Conservation (phyloP, 2,329 filamentous ascomycete species). For the Alternaria sp. region DNA sequence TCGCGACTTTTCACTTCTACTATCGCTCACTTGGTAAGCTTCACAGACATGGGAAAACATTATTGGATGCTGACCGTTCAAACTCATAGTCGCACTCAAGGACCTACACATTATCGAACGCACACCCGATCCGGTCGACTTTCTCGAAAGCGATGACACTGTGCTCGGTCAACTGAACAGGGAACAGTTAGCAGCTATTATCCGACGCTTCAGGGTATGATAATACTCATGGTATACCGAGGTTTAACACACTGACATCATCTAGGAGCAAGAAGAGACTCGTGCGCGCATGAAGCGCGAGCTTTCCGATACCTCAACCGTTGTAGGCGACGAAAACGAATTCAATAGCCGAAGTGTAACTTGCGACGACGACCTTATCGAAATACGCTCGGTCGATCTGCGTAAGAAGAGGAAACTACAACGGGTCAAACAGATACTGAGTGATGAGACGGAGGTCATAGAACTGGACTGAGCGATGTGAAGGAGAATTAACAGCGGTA, state of each 20-base stretch:
- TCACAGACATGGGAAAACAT: not conserved
- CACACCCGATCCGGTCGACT: slow-evolving; percentile 29
- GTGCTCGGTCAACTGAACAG: slow-evolving; percentile 14
- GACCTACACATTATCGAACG: slow-evolving; percentile 40
- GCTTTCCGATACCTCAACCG: slow-evolving; percentile 8
- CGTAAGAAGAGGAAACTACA: slow-evolving; percentile 7
- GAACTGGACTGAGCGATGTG: slow-evolving; percentile 6
- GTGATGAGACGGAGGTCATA: slow-evolving; percentile 11
- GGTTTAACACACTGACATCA: not conserved
- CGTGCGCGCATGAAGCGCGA: slow-evolving; percentile 14
- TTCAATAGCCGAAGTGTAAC: not conserved
- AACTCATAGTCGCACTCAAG: slow-evolving; percentile 31
- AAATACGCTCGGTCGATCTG: slow-evolving; percentile 8
- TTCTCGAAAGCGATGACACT: slow-evolving; percentile 12
- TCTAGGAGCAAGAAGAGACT: slow-evolving; percentile 9
- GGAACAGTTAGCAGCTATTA: slow-evolving; percentile 16
- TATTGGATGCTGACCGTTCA: not conserved
- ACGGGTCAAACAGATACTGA: slow-evolving; percentile 10
- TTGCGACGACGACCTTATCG: slow-evolving; percentile 10
- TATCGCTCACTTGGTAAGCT: slow-evolving; percentile 32
- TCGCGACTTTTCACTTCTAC: slow-evolving; percentile 34
- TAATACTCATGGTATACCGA: no score
- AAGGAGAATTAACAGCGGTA: not conserved
- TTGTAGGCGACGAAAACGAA: slow-evolving; percentile 9
- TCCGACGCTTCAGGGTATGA: slow-evolving; percentile 13